Percentiles rank a stretch among this genome's conserved stretches.
Evolutionary conservation across 2,329 filamentous ascomycete genomes (phyloP).

Genomic region (Teratosphaeria destructans): DNA sequence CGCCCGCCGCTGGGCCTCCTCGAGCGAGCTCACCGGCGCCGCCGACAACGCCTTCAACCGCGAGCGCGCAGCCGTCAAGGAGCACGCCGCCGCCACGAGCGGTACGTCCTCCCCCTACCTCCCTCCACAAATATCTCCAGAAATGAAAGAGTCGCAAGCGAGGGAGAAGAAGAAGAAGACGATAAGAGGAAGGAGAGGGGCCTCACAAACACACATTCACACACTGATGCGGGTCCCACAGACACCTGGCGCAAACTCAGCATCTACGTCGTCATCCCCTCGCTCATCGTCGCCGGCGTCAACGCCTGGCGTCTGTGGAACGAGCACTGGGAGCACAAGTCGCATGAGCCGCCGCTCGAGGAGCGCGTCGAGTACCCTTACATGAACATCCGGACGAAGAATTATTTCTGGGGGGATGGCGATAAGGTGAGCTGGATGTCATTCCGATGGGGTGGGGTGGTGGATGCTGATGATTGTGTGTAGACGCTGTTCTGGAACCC

Average conservation of each 20-base stretch:
- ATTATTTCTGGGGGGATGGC: slow-evolving; percentile 88
- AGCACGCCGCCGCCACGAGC: slow-evolving; percentile 74
- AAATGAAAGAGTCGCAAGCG: neutral
- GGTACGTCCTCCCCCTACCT: slow-evolving; percentile 46
- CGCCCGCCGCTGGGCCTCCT: neutral
- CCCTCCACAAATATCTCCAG: neutral
- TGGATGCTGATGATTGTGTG: neutral
- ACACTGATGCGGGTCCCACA: slow-evolving; percentile 26
- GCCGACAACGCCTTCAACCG: slow-evolving; percentile 87
- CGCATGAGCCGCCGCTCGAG: slow-evolving; percentile 74
- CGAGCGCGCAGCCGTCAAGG: slow-evolving; percentile 81
- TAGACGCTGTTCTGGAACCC: slow-evolving; percentile 69
- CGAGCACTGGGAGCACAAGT: slow-evolving; percentile 95
- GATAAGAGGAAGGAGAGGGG: neutral
- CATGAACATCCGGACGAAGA: slow-evolving; percentile 96
- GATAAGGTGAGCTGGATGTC: slow-evolving; percentile 60
- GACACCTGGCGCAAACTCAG: slow-evolving; percentile 94
- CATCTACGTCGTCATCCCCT: slow-evolving; percentile 69
- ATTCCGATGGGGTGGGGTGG: neutral
- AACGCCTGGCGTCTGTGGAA: slow-evolving; percentile 90
- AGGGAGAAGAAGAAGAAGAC: neutral
- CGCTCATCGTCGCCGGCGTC: slow-evolving; percentile 57
- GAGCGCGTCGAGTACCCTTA: slow-evolving; percentile 90
- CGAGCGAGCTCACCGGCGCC: slow-evolving; percentile 39
- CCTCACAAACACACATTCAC: no score